Conservation (phyloP, 1,139 yeast genomes). For the Sugiyamaella sp. region DNA sequence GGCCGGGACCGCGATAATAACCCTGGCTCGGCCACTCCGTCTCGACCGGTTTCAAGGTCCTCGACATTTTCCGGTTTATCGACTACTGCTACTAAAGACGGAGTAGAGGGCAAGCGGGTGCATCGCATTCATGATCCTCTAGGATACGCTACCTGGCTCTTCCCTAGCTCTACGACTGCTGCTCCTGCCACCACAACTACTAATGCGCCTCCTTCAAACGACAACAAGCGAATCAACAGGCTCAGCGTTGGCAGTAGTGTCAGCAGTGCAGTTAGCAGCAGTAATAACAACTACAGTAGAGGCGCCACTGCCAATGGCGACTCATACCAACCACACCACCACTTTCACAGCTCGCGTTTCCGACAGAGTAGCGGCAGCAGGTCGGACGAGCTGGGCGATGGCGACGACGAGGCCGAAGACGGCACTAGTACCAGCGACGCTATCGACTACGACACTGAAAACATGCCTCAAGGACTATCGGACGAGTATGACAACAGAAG, state of each 20-base stretch:
- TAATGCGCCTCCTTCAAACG: constrained; percentile 11
- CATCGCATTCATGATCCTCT: constrained; percentile 51
- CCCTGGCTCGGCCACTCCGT: constrained; percentile 31
- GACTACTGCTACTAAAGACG: constrained; percentile 74
- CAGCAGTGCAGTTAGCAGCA: constrained; percentile 8
- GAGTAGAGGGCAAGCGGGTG: constrained; percentile 63
- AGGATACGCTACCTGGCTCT: constrained; percentile 35
- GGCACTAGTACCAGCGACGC: constrained; percentile 10
- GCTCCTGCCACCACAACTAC: constrained; percentile 19
- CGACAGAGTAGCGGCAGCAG: neutral
- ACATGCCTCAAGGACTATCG: constrained; percentile 8
- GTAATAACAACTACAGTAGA: neutral
- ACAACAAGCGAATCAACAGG: constrained; percentile 9
- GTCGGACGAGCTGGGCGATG: constrained; percentile 15
- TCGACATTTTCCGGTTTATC: constrained; percentile 68
- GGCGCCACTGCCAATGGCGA: neutral
- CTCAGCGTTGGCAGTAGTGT: constrained; percentile 13
- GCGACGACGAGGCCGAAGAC: constrained; percentile 17
- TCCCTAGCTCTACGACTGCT: constrained; percentile 24
- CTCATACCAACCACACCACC: neutral
- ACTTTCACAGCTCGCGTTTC: neutral
- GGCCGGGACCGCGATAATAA: constrained; percentile 12
- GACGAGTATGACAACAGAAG: neutral
- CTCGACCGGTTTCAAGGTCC: constrained; percentile 62
- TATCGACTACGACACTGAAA: constrained; percentile 16